These are phyloP conservation scores for Penicillium crystallinum DNA, from an alignment of 495 filamentous ascomycete species.

Conservation along the genomic window DNA sequence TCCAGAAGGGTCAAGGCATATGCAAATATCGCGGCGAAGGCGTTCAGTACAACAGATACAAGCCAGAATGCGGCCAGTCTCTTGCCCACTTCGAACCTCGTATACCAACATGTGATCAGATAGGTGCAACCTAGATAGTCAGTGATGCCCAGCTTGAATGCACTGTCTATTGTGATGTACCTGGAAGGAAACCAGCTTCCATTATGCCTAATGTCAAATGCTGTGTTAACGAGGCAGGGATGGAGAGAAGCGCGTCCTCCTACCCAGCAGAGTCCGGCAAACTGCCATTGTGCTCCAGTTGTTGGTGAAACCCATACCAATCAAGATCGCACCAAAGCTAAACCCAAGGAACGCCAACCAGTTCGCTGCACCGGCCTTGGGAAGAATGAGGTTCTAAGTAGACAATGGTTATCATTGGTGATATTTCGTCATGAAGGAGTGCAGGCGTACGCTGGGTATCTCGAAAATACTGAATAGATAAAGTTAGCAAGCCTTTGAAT, in stretches of 20 bases:
- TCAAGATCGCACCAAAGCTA: not conserved
- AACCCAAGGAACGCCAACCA: not conserved
- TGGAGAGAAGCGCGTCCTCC: not conserved
- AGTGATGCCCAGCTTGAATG: not conserved
- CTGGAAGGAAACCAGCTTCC: not conserved
- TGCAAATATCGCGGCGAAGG: not conserved
- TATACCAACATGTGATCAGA: conserved; percentile 1
- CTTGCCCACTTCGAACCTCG: not conserved
- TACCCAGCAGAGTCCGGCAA: not conserved
- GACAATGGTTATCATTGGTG: not conserved
- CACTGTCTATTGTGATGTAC: not conserved
- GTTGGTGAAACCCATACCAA: not conserved
- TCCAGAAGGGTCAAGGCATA: not conserved
- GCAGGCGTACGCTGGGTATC: not conserved
- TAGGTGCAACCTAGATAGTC: not conserved
- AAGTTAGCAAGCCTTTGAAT: not conserved
- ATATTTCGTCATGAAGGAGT: not conserved
- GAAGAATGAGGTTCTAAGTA: not conserved
- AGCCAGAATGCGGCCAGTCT: not conserved
- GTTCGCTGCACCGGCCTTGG: not conserved
- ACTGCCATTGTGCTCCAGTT: not conserved
- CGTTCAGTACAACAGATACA: not conserved
- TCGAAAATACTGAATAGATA: not conserved
- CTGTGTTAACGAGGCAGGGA: not conserved
- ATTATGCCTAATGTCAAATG: not conserved